Base-by-base conservation (phyloP, 2,329 filamentous ascomycete genomes). In the Colletotrichum musicola region DNA sequence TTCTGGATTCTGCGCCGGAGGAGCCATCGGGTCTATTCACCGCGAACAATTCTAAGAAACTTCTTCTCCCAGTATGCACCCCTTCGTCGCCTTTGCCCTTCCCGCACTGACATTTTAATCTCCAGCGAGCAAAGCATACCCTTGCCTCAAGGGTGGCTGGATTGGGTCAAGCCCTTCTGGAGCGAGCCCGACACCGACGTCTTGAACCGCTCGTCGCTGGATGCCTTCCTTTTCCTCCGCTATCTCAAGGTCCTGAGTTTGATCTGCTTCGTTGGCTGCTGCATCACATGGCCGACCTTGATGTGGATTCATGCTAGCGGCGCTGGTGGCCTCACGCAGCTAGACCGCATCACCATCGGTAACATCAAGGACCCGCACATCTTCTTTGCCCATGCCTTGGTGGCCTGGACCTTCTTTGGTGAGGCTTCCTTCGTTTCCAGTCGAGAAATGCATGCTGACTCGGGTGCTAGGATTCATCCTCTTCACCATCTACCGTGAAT, bases 151-250 rank as follows among this genome's bases (percentile, higher is more conserved):
- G 90, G 91, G 62, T 77, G 89, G 53, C 82, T 92, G 74, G 88
- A 91, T 73, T 94, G 92, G 92, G 79, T 94, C 66, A 80, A 81
- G 10, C 82, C 86, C 13, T 92, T 93, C 80, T 91, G 88, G 82
- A 87, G 86, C 73, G 86, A 88, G 50, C 86, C 87, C 4, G 95
- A 98, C 77, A 90, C 90, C 47, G 94, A 93, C 75, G 89, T 95
- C 27, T 88, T 98, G 22, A 93, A 96, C 75, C 94, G 97, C 82
- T 93, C 95, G 77, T 97, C 94, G 0, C 88, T 99, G 71, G 95
- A 99, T 78, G 93, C 92, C 38, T 98, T 95, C 79, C 89, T 98
- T 59, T 94, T 97, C 78, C 85, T 98, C 30, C 93, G 95, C 42
- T 97, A 81, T 62, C 74, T 83, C 63, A 82, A 81, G 54, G 75